Evolutionary conservation across 1,139 yeast species (phyloP).

Genomic region (Meyerozyma athensensis): DNA sequence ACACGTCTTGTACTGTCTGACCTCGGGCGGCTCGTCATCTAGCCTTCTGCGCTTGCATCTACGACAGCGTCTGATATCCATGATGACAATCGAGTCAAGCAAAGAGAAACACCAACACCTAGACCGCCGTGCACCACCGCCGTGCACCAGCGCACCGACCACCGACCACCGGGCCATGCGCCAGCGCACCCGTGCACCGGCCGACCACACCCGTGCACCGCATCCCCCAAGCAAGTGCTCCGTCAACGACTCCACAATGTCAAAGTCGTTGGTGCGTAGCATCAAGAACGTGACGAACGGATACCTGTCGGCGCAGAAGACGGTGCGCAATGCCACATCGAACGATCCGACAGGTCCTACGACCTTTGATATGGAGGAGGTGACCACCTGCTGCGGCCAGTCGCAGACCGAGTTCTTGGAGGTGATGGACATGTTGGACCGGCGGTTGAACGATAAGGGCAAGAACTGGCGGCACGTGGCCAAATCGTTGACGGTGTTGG

Average conservation of each 20-base stretch:
- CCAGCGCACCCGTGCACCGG: neutral
- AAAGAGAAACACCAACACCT: neutral
- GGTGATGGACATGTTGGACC: conserved; percentile 93
- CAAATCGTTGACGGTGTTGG: conserved; percentile 82
- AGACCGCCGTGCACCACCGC: neutral
- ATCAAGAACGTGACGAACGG: conserved; percentile 94
- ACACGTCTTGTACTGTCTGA: conserved; percentile 54
- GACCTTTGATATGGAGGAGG: conserved; percentile 77
- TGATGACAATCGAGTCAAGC: no score
- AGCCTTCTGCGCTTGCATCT: conserved; percentile 57
- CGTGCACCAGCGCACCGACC: neutral
- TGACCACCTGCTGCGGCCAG: conserved; percentile 71
- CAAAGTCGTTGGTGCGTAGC: conserved; percentile 76
- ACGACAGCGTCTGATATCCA: conserved; percentile 42
- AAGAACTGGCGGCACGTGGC: conserved; percentile 98
- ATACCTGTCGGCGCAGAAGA: conserved; percentile 78
- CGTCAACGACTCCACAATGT: conserved; percentile 36
- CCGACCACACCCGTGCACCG: neutral
- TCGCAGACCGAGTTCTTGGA: conserved; percentile 75
- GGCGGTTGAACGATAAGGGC: conserved; percentile 92
- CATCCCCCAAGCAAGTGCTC: no score
- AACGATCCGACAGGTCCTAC: conserved; percentile 87
- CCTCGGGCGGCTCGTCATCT: conserved; percentile 57
- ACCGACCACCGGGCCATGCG: neutral
- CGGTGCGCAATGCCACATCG: conserved; percentile 91